Conservation (phyloP, 108 stramenopile genomes). For the Cyclotella distinguenda region DNA sequence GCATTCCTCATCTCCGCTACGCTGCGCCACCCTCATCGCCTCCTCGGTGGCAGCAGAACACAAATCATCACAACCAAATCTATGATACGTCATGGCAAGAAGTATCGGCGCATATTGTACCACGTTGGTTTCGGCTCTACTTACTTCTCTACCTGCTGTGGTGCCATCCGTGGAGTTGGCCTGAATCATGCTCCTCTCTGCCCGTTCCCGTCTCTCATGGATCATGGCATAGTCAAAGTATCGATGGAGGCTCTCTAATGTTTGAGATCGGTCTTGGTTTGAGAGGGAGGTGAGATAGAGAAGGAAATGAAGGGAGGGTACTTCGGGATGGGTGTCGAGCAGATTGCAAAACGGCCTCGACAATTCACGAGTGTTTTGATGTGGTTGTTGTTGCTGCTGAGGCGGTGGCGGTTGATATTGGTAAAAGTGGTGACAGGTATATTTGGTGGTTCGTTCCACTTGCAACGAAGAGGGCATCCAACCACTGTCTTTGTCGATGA, state of each 20-base stretch:
- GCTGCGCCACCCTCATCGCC: slow-evolving; percentile 92
- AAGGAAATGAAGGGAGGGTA: slow-evolving; percentile 82
- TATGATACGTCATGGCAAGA: slow-evolving; percentile 67
- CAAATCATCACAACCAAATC: slow-evolving; percentile 73
- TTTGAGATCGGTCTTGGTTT: slow-evolving; percentile 70
- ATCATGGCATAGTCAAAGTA: slow-evolving; percentile 93
- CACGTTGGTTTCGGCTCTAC: slow-evolving; percentile 47
- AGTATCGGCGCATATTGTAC: slow-evolving; percentile 85
- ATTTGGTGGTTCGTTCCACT: slow-evolving; percentile 36
- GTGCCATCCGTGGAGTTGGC: slow-evolving; percentile 6
- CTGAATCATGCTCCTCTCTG: slow-evolving; percentile 26
- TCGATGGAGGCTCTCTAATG: slow-evolving; percentile 87
- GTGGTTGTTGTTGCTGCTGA: slow-evolving; percentile 10
- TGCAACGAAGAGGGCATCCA: slow-evolving; percentile 42
- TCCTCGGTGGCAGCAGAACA: slow-evolving; percentile 85
- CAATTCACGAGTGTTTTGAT: neutral
- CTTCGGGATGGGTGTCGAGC: slow-evolving; percentile 64
- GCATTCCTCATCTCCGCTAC: slow-evolving; percentile 82
- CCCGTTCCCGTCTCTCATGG: slow-evolving; percentile 51
- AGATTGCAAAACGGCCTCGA: slow-evolving; percentile 11
- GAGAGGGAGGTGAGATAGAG: slow-evolving; percentile 76
- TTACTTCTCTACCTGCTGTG: neutral
- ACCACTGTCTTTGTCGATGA: neutral
- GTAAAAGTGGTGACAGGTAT: slow-evolving; percentile 30
- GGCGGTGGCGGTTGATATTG: slow-evolving; percentile 5